phyloP scores from a whole-genome alignment of 1,284 basidiomycete species.

The Cystobasidium slooffiae region DNA sequence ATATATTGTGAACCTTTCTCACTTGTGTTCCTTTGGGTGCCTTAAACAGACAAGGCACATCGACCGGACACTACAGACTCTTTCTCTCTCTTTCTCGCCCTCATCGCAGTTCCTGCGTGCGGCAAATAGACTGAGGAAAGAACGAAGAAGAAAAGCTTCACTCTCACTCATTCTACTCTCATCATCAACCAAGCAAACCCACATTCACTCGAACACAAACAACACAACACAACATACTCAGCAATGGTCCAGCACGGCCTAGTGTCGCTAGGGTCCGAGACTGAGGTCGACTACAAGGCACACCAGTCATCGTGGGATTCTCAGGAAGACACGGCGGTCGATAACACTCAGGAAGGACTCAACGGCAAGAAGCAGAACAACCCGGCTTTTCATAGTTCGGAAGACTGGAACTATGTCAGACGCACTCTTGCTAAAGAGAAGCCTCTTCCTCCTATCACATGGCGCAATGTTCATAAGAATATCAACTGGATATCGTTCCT shows the following conservation, averaged over 20 bases:
- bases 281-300: constrained; percentile 37
- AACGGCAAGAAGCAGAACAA: constrained; percentile 13
- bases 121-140: too few relatives aligned
- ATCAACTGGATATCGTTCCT: constrained; percentile 77
- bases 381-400: constrained; percentile 10
- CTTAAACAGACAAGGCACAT: too few relatives aligned
- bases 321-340: constrained; percentile 33
- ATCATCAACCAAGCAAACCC: neutral
- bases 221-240: neutral
- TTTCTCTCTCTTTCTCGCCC: too few relatives aligned
- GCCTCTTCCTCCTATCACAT: constrained; percentile 74
- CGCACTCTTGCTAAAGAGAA: constrained; percentile 76
- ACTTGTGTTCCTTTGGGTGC: too few relatives aligned
- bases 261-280: constrained; percentile 25
- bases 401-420: constrained; percentile 73
- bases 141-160: too few relatives aligned
- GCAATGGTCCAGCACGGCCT: constrained; percentile 30
- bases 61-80: too few relatives aligned
- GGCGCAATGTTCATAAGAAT: constrained; percentile 70
- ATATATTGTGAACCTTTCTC: too few relatives aligned
- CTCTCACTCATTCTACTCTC: neutral
- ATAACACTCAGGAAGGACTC: constrained; percentile 1
- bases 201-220: constrained; percentile 5
- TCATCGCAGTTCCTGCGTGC: too few relatives aligned
- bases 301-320: constrained; percentile 23